Conservation (phyloP, 108 stramenopile genomes). For the Cyclotella kingstonii region DNA sequence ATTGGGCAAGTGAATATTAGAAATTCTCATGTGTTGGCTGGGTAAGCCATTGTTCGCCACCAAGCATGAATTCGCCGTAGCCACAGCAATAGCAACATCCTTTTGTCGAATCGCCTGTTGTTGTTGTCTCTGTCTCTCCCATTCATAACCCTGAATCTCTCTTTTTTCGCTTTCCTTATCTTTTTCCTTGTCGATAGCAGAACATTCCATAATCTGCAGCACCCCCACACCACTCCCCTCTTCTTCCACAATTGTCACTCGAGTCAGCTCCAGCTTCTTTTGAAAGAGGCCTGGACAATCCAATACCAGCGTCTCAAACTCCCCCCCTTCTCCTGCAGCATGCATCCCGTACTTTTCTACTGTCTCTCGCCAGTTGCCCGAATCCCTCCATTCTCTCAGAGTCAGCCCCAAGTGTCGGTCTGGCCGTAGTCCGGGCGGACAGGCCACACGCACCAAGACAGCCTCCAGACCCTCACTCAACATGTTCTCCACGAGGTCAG, state of each 20-base stretch:
- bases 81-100: background rate
- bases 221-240: conserved; percentile 85
- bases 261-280: conserved; percentile 80
- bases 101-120: background rate
- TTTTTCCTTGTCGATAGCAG: conserved; percentile 48
- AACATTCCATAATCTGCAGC: conserved; percentile 70
- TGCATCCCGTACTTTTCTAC: conserved; percentile 89
- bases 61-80: no score
- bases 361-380: conserved; percentile 55
- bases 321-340: conserved; percentile 97
- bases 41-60: no score
- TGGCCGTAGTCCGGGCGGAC: conserved; percentile 74
- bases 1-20: conserved; percentile 49
- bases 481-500: conserved; percentile 58
- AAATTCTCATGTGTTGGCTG: no score
- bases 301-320: conserved; percentile 96
- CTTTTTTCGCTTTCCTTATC: background rate
- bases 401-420: conserved; percentile 70
- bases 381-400: conserved; percentile 37
- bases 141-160: background rate
- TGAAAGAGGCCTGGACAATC: conserved; percentile 79
- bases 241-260: conserved; percentile 66
- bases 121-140: conserved; percentile 5
- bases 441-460: conserved; percentile 65
- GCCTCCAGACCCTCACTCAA: conserved; percentile 66